These are phyloP conservation scores for Ceratocystis ficicola DNA, from an alignment of 2,329 filamentous ascomycete genomes.

Conservation along the genomic window DNA sequence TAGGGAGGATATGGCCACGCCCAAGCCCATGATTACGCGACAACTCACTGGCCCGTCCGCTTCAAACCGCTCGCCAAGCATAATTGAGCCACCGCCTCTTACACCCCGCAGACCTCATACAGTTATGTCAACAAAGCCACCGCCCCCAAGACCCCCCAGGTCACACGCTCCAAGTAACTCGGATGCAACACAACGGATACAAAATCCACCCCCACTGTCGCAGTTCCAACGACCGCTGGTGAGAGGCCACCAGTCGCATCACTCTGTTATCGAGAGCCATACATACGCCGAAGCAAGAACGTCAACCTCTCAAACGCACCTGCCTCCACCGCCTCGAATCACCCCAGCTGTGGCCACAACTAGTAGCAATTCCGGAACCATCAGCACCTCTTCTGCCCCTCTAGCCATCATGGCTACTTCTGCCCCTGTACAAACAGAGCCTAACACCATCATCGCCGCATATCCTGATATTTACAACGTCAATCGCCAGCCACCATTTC, in stretches of 20 bases:
- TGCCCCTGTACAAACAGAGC: conserved; percentile 29
- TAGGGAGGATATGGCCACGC: conserved; percentile 13
- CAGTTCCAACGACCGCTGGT: conserved; percentile 17
- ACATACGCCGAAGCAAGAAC: conserved; percentile 14
- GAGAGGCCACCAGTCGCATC: conserved; percentile 20
- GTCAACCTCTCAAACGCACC: conserved; percentile 7
- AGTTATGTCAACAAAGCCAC: conserved; percentile 18
- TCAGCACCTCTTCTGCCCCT: conserved; percentile 22
- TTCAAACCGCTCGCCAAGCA: conserved; percentile 9
- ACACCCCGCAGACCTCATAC: conserved; percentile 13
- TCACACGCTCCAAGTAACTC: conserved; percentile 13
- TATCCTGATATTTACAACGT: conserved; percentile 77
- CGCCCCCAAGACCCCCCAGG: conserved; percentile 18
- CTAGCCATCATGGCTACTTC: conserved; percentile 17
- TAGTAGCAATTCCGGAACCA: conserved; percentile 20
- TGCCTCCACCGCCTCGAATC: conserved; percentile 15
- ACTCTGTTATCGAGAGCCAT: conserved; percentile 16
- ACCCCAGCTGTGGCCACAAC: conserved; percentile 23
- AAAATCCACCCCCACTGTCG: conserved; percentile 10
- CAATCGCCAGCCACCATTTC: conserved; percentile 69
- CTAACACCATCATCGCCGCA: conserved; percentile 43
- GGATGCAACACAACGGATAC: conserved; percentile 1
- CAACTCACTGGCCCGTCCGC: conserved; percentile 20
- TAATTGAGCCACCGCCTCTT: conserved; percentile 19
- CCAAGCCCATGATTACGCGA: conserved; percentile 14